phyloP scores from a whole-genome alignment of 2,329 filamentous ascomycete genomes.

The Diaporthe sp. region DNA sequence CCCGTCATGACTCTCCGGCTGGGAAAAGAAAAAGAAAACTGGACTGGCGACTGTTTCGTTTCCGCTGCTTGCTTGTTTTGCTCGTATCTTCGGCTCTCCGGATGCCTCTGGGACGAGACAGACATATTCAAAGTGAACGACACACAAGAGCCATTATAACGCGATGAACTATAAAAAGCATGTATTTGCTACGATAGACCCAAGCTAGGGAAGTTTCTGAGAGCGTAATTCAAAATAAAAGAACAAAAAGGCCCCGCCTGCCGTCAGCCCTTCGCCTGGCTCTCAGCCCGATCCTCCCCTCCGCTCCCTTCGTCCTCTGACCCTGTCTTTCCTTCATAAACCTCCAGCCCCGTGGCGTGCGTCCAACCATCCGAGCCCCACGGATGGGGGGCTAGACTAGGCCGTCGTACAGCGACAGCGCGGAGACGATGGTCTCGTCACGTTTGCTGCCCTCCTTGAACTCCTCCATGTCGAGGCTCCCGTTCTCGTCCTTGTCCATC shows the following conservation, averaged over 20 bases:
- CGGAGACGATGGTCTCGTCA: constrained; percentile 98
- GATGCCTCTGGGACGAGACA: background rate
- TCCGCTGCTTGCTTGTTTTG: background rate
- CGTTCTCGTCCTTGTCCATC: constrained; percentile 99
- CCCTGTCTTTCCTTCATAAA: background rate
- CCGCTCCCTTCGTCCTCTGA: background rate
- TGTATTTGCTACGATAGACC: constrained; percentile 30
- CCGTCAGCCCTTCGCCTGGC: background rate
- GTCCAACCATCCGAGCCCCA: background rate
- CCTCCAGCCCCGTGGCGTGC: background rate
- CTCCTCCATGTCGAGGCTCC: constrained; percentile 94
- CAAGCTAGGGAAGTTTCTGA: constrained; percentile 26
- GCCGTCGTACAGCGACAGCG: constrained; percentile 94
- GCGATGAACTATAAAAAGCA: constrained; percentile 24
- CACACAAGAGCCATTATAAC: too few relatives aligned
- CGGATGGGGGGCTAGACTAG: constrained; percentile 72
- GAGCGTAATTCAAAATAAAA: constrained; percentile 19
- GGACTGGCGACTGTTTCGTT: background rate
- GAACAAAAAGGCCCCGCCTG: constrained; percentile 4
- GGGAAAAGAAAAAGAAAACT: constrained; percentile 3
- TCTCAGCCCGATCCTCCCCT: background rate
- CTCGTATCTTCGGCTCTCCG: background rate
- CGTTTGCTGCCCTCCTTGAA: constrained; percentile 99
- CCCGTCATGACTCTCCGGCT: constrained; percentile 19
- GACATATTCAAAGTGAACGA: too few relatives aligned